Evolutionary conservation across 2,329 filamentous ascomycete genomes (phyloP).

Genomic region (Arthrinium puccinioides): DNA sequence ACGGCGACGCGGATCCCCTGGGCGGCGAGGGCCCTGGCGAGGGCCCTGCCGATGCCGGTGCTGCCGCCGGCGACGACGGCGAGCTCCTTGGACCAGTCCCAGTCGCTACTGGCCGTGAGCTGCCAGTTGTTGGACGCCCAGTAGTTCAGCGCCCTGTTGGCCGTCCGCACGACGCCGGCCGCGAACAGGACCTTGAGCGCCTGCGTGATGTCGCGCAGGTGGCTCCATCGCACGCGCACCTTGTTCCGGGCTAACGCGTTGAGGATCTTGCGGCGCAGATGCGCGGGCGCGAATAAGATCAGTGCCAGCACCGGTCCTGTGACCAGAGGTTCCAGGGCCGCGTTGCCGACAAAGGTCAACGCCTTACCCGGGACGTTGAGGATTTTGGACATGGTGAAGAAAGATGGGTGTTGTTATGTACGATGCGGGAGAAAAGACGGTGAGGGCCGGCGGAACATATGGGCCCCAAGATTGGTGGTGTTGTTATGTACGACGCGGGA

Average conservation of each 20-base stretch:
- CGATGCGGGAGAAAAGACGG: too few relatives aligned
- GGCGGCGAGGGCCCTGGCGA: slow-evolving; percentile 24
- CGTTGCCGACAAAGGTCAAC: not conserved
- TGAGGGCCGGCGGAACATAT: too few relatives aligned
- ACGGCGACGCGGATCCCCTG: slow-evolving; percentile 28
- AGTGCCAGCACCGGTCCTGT: not conserved
- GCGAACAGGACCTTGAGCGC: not conserved
- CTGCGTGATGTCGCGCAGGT: too few relatives aligned
- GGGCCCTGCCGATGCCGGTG: slow-evolving; percentile 27
- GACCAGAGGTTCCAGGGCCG: not conserved
- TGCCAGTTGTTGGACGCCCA: slow-evolving; percentile 15
- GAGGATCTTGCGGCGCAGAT: too few relatives aligned
- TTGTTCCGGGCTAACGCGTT: too few relatives aligned
- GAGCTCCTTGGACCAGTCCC: slow-evolving; percentile 18
- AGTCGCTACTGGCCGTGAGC: slow-evolving; percentile 6
- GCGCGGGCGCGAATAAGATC: not conserved
- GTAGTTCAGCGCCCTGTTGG: slow-evolving; percentile 12
- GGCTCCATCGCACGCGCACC: too few relatives aligned
- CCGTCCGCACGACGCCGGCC: slow-evolving; percentile 5
- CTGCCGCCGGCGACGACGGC: slow-evolving; percentile 16
- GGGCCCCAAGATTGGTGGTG: too few relatives aligned
- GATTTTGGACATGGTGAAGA: not conserved
- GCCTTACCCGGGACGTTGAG: not conserved
- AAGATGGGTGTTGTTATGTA: too few relatives aligned
- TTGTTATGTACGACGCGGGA: too few relatives aligned